Base-by-base conservation (phyloP, 306 rosid genomes). In the Alnus glutinosa region DNA sequence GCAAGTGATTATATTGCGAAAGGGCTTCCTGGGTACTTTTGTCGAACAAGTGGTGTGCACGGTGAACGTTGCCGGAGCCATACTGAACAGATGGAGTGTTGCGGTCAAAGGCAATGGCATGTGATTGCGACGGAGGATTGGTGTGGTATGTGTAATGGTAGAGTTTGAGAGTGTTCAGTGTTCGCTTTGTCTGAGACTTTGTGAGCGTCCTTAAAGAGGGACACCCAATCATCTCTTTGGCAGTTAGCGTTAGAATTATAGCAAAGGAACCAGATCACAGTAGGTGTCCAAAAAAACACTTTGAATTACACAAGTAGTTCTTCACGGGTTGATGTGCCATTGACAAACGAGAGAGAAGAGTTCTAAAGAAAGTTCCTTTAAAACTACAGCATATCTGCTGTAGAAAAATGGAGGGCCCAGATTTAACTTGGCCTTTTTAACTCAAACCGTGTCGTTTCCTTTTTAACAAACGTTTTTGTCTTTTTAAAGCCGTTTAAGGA, bases 11-110 rank as follows among this genome's bases (percentile, higher is more conserved):
- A 71, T 75, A 74, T 2, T 80, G 77, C 37, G 70, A 79, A 63
- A 80, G 80, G 73, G 44, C 81, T 83, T 83, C 77, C 0, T 57
- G 86, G 42, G 90, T 87, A 84, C 48, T 87, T 88, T 75, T 47
- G 52, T 90, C 93, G 91, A 92, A 88, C 97, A 79, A 19, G 32
- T 88, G 77, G 12, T 70, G 91, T 70, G 89, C 92, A 74, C 1
- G 61, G 14, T 4, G 14, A 75, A 49, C 4, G 13, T 34, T 18
- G 37, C 16, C 15, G 1, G 64, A 12, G 49, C 73, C 79, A 1
- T 0, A 5, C 1, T 9, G 47, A 0, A 32, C 1, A 5, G 19
- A 2, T 2, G 7, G 39, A 7, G 42, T 2, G 13, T 19, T 10
- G 2, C 81, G 63, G 19, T 58, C 4, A 30, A 54, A 6, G 42